phyloP scores from a whole-genome alignment of 495 filamentous ascomycete species.

The Aspergillus saccharolyticus region DNA sequence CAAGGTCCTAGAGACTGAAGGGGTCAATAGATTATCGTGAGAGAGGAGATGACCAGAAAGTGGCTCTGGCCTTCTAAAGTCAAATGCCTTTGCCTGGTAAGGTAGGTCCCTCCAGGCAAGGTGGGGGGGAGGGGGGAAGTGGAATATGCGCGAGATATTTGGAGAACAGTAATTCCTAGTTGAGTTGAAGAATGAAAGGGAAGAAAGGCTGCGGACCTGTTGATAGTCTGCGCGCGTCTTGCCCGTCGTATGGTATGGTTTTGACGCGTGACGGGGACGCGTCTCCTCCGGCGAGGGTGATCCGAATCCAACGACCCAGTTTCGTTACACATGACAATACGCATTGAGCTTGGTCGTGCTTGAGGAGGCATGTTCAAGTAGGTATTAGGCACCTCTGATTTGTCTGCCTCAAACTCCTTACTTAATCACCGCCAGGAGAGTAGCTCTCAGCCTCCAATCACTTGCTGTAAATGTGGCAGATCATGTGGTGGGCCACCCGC shows the following conservation, averaged over 20 bases:
- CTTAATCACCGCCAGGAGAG: constrained; percentile 10
- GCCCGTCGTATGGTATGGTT: constrained; percentile 31
- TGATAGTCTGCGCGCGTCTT: constrained; percentile 12
- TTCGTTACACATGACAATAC: constrained; percentile 26
- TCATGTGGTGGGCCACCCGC: constrained; percentile 9
- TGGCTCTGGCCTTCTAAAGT: constrained; percentile 17
- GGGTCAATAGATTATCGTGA: constrained; percentile 11
- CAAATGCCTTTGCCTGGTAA: constrained; percentile 18
- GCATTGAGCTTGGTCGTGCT: background rate
- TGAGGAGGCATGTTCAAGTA: background rate
- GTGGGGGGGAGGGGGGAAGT: constrained; percentile 14
- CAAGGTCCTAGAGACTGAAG: constrained; percentile 3
- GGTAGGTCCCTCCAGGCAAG: constrained; percentile 18
- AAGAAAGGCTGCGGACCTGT: constrained; percentile 13
- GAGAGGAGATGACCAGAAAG: constrained; percentile 17
- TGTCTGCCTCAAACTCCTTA: constrained; percentile 23
- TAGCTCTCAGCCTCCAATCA: constrained; percentile 7
- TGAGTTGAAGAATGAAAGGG: constrained; percentile 24
- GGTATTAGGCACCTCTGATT: constrained; percentile 12
- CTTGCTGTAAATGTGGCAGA: constrained; percentile 8
- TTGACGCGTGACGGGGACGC: constrained; percentile 27
- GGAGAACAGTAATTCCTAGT: constrained; percentile 21
- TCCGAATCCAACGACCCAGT: background rate
- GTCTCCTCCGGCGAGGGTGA: constrained; percentile 6
- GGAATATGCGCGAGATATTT: constrained; percentile 15